Evolutionary conservation across 2,329 filamentous ascomycete genomes (phyloP).

Genomic region (Gaeumannomyces sp.): DNA sequence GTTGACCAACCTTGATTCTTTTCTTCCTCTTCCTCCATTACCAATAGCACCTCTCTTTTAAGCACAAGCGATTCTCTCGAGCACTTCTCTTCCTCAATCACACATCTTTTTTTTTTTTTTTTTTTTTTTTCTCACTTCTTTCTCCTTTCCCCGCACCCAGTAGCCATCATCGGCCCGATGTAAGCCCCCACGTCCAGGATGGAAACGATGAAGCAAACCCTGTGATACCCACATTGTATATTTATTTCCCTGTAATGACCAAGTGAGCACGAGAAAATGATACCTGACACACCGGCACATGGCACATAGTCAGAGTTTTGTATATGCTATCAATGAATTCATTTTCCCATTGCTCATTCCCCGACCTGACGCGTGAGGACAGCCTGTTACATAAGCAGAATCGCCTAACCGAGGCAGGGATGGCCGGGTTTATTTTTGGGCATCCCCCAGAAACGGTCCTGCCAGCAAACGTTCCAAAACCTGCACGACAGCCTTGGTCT

Average conservation of each 20-base stretch:
- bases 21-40: neutral
- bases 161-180: neutral
- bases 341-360: neutral
- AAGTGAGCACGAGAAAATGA: constrained; percentile 7
- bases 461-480: too few relatives aligned
- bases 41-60: too few relatives aligned
- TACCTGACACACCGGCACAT: neutral
- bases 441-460: too few relatives aligned
- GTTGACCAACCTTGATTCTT: neutral
- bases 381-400: neutral
- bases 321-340: neutral
- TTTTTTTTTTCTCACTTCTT: neutral
- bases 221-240: constrained; percentile 1
- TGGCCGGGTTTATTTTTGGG: too few relatives aligned
- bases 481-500: too few relatives aligned
- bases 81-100: neutral
- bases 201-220: neutral
- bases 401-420: too few relatives aligned
- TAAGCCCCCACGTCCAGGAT: neutral
- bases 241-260: neutral
- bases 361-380: neutral
- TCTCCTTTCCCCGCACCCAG: neutral
- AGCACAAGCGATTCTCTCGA: too few relatives aligned
- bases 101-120: too few relatives aligned
- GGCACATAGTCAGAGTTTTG: neutral